Evolutionary conservation across 2,329 filamentous ascomycete species (phyloP).

Genomic region (Pestalotiopsis sp.): DNA sequence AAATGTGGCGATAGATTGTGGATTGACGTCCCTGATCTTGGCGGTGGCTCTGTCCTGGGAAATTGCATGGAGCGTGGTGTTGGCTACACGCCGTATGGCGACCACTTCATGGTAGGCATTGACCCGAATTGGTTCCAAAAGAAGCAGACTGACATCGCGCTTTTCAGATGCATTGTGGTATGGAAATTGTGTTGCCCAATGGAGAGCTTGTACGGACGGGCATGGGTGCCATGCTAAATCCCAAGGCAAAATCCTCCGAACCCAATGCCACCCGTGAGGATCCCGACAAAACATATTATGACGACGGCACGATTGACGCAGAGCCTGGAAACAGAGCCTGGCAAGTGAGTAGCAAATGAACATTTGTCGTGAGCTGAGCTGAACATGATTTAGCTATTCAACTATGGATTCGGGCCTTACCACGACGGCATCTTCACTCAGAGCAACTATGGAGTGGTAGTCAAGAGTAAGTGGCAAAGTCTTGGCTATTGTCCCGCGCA

Average conservation of each 20-base stretch:
- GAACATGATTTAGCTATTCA: constrained; percentile 36
- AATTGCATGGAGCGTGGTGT: constrained; percentile 49
- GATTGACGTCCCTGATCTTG: constrained; percentile 46
- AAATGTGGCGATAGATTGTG: constrained; percentile 43
- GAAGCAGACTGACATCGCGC: neutral
- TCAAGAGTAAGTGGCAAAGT: constrained; percentile 38
- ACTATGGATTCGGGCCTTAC: constrained; percentile 32
- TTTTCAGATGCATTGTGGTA: constrained; percentile 36
- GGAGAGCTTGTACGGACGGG: constrained; percentile 46
- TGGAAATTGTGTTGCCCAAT: constrained; percentile 47
- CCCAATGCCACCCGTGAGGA: too few relatives aligned
- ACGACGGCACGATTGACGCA: neutral
- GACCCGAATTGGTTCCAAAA: too few relatives aligned
- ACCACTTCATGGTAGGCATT: constrained; percentile 37
- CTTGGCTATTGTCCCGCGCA: neutral
- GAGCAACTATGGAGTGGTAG: constrained; percentile 53
- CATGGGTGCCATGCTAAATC: constrained; percentile 37
- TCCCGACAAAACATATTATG: too few relatives aligned
- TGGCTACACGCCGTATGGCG: constrained; percentile 49
- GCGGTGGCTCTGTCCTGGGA: constrained; percentile 46
- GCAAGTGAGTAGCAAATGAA: constrained; percentile 16
- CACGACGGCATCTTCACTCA: constrained; percentile 50
- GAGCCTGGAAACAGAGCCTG: constrained; percentile 37
- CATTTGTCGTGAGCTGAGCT: neutral
- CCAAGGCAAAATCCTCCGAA: neutral